Conservation (phyloP, 2,329 filamentous ascomycete genomes). For the Aspergillus sp. region DNA sequence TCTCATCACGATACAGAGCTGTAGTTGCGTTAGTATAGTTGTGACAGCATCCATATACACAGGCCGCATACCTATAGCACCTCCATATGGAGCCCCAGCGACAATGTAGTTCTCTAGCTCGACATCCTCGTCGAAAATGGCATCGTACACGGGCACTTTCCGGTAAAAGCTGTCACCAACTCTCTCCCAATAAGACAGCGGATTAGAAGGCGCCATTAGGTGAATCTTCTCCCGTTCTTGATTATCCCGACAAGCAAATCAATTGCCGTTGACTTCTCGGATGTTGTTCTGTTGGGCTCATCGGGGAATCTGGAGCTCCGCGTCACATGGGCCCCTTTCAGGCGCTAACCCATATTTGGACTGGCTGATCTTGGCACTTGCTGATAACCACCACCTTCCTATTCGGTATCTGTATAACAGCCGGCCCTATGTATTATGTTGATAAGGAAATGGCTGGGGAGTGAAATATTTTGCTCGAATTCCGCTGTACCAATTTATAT, state of each 20-base stretch:
- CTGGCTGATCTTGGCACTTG: background rate
- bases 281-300: background rate
- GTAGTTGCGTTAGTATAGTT: conserved; percentile 2
- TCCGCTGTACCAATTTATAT: too few relatives aligned
- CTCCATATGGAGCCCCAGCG: conserved; percentile 84
- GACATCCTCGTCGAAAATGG: conserved; percentile 84
- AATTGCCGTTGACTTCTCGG: background rate
- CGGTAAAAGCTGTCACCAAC: conserved; percentile 92
- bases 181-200: conserved; percentile 88
- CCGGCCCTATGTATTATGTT: too few relatives aligned
- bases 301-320: background rate
- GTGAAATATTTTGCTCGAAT: too few relatives aligned
- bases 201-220: conserved; percentile 47
- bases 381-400: background rate
- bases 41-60: background rate
- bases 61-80: conserved; percentile 69
- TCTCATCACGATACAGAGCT: conserved; percentile 86
- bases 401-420: background rate
- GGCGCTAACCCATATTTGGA: background rate
- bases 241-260: conserved; percentile 7
- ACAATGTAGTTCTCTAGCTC: conserved; percentile 94
- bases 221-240: conserved; percentile 4
- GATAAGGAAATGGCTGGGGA: too few relatives aligned
- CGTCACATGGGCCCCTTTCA: background rate
- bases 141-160: conserved; percentile 87